These are phyloP conservation scores for Cyclotella cryptica DNA, from an alignment of 108 stramenopile species.

Conservation along the genomic window DNA sequence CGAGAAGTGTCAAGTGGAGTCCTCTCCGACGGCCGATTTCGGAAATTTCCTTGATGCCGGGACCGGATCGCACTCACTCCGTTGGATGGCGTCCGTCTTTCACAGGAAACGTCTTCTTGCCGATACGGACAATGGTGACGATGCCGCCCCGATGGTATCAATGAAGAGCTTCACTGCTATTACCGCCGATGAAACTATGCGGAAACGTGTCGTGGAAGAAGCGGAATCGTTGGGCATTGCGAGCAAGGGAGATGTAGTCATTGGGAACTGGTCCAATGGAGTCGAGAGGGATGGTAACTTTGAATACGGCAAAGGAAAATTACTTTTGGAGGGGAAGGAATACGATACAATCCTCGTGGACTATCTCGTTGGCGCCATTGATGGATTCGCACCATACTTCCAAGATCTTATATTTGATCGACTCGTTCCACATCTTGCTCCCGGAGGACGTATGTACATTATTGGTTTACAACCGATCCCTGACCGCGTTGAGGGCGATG, in stretches of 20 bases:
- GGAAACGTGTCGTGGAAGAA: constrained; percentile 66
- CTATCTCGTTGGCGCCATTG: constrained; percentile 97
- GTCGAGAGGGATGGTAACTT: constrained; percentile 26
- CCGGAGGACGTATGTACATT: constrained; percentile 91
- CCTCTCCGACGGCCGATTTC: constrained; percentile 45
- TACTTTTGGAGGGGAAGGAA: constrained; percentile 30
- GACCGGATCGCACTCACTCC: constrained; percentile 91
- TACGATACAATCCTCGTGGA: constrained; percentile 93
- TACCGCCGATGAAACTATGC: constrained; percentile 88
- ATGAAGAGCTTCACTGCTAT: constrained; percentile 80
- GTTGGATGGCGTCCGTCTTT: constrained; percentile 89
- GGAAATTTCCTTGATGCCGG: constrained; percentile 92
- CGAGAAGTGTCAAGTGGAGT: constrained; percentile 69
- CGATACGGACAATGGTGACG: constrained; percentile 23
- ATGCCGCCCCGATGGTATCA: constrained; percentile 40
- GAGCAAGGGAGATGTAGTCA: constrained; percentile 70
- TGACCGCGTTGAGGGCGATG: constrained; percentile 67
- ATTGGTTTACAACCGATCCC: constrained; percentile 94
- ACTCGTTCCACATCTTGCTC: constrained; percentile 76
- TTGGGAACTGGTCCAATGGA: constrained; percentile 89
- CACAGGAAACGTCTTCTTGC: constrained; percentile 46
- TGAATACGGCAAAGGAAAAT: constrained; percentile 12
- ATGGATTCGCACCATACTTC: constrained; percentile 94
- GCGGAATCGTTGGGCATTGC: constrained; percentile 63
- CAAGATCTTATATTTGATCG: constrained; percentile 92